Evolutionary conservation across 2,329 filamentous ascomycete species (phyloP), one percentile per base, ranked within the genome.

Genomic region (Plectosphaerella plurivora): DNA sequence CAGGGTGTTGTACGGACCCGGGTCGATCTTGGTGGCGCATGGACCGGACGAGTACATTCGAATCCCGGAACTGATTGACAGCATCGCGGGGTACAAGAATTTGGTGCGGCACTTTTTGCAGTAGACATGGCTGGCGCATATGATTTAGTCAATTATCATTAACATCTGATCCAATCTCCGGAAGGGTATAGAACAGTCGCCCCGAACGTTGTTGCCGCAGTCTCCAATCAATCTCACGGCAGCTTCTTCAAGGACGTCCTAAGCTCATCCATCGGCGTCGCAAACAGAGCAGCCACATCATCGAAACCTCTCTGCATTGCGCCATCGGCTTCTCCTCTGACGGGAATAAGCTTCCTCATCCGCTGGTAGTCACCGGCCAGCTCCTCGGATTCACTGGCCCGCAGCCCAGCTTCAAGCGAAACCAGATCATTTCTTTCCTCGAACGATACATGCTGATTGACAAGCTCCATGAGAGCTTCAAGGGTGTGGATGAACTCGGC

Each of bases 291-390:
- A 22, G 22, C 22, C 22, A 22, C 22, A 22, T 22, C 22, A 22
- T 22, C 22, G 22, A 22, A 22, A 22, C 3, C 22, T 22, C 22
- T 22, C 22, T 22, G 22, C 5, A 5, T 5, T 22, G 5, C 22
- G 22, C 22, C 22, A 22, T 22, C 66, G 0, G 77, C 77, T 61
- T 82, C 79, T 33, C 73, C 74, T 18, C 76, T 71, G 1, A 75
- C 72, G 1, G 79, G 79, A 2, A 77, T 73, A 58, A 84, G 78
- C 25, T 65, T 63, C 65, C 83, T 84, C 8, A 78, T 83, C 2
- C 75, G 69, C 4, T 59, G 64, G 54, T 83, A 82, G n/a, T 66
- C 73, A 5, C 58, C 66, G 3, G 72, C 69, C 46, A 79, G 55
- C 1, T 59, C 51, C 20, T 71, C 61, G 0, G 70, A 73, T 7